phyloP scores from a whole-genome alignment of 192 early-diverging fungal genomes.

The Coemansia erecta region DNA sequence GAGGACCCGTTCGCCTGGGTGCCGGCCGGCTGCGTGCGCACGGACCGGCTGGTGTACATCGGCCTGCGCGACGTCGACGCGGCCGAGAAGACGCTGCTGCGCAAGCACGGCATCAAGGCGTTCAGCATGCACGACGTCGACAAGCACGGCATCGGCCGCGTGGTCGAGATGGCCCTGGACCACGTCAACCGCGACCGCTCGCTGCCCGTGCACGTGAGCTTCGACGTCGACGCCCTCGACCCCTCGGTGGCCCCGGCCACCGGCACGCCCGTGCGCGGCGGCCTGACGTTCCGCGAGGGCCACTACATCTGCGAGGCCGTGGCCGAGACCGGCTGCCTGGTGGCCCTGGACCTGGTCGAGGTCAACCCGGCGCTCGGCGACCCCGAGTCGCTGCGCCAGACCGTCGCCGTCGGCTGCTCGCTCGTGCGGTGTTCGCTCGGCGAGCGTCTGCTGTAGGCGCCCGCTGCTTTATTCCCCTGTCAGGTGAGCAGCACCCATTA shows the following conservation, averaged over 20 bases:
- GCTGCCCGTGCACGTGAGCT: conserved; percentile 83
- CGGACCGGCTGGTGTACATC: conserved; percentile 88
- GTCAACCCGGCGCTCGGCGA: conserved; percentile 88
- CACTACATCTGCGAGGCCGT: conserved; percentile 95
- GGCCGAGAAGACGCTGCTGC: conserved; percentile 81
- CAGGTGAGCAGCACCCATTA: too few species aligned
- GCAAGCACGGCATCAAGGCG: conserved; percentile 82
- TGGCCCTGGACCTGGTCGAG: conserved; percentile 91
- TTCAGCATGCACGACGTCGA: conserved; percentile 98
- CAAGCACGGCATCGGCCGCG: conserved; percentile 85
- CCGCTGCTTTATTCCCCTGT: not conserved
- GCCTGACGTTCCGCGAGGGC: conserved; percentile 92
- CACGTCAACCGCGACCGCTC: conserved; percentile 73
- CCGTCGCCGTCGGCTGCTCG: conserved; percentile 88
- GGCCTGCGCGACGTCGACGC: conserved; percentile 92
- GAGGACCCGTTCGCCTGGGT: conserved; percentile 76
- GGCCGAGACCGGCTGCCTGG: conserved; percentile 82
- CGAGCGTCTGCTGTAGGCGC: conserved; percentile 67
- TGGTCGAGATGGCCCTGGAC: conserved; percentile 91
- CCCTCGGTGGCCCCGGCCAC: conserved; percentile 92
- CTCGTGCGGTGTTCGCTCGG: conserved; percentile 82
- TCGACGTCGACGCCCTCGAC: conserved; percentile 95
- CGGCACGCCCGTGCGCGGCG: conserved; percentile 93
- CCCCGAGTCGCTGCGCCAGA: conserved; percentile 72
- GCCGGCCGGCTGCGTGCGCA: conserved; percentile 62